Conservation (phyloP, 164 flowering plant species). For the Litsea cubeba region DNA sequence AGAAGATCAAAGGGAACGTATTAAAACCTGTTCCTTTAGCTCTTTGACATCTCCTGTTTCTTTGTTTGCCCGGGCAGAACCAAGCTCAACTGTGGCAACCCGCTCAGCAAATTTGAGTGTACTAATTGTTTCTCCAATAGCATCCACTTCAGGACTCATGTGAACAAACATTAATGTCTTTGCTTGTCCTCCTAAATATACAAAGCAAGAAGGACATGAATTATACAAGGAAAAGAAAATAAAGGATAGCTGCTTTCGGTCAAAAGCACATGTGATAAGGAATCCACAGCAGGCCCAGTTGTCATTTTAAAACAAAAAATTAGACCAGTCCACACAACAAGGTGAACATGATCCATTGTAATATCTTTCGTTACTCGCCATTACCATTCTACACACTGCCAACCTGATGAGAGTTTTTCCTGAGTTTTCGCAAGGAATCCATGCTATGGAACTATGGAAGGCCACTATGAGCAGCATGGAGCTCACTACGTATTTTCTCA, state of each 20-base stretch:
- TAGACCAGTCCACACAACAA: background rate
- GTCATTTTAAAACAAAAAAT: background rate
- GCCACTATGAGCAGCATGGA: background rate
- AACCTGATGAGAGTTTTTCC: background rate
- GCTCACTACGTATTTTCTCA: background rate
- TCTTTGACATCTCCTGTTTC: conserved; percentile 59
- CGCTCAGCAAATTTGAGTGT: conserved; percentile 83
- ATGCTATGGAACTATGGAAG: background rate
- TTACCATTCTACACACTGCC: background rate
- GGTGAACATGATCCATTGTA: background rate
- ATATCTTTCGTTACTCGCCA: too few relatives aligned
- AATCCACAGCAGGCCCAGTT: background rate
- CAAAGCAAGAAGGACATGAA: conserved; percentile 1
- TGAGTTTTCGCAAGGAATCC: background rate
- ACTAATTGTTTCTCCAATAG: conserved; percentile 68
- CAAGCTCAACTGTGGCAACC: conserved; percentile 74
- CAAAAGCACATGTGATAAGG: background rate
- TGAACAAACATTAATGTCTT: conserved; percentile 99
- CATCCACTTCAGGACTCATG: conserved; percentile 78
- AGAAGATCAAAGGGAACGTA: background rate
- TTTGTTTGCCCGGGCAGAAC: conserved; percentile 64
- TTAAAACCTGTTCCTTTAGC: conserved; percentile 64
- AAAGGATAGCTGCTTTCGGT: too few relatives aligned
- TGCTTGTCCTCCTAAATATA: conserved; percentile 75
- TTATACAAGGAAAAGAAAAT: background rate